Percentiles rank a stretch among this genome's conserved stretches.
These are phyloP conservation scores for Aschersonia sp. DNA, from an alignment of 2,329 filamentous ascomycete species.

Conservation along the genomic window DNA sequence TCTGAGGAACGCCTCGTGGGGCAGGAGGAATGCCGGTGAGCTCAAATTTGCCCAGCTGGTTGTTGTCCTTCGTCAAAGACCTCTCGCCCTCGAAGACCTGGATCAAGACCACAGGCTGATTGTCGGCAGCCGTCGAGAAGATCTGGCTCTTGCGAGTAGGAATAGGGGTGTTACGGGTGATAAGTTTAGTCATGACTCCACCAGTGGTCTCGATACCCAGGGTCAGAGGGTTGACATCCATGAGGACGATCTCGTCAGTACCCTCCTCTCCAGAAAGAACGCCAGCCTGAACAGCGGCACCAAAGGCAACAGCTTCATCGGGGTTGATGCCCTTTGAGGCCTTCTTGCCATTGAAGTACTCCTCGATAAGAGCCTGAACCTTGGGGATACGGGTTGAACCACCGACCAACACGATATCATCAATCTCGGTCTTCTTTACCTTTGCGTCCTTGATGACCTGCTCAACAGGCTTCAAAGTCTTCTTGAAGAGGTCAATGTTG, in stretches of 20 bases:
- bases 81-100: constrained; percentile 93
- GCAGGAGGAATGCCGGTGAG: constrained; percentile 90
- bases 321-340: constrained; percentile 99
- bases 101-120: constrained; percentile 90
- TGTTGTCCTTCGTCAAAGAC: constrained; percentile 92
- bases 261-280: constrained; percentile 80
- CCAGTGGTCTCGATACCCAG: constrained; percentile 96
- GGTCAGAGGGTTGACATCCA: constrained; percentile 94
- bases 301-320: constrained; percentile 96
- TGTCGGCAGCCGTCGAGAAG: constrained; percentile 92
- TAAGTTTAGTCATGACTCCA: constrained; percentile 95
- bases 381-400: constrained; percentile 99
- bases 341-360: constrained; percentile 92
- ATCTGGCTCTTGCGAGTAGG: constrained; percentile 96
- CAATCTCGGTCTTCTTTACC: constrained; percentile 86
- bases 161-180: constrained; percentile 86
- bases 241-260: constrained; percentile 70
- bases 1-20: constrained; percentile 91
- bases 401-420: constrained; percentile 96
- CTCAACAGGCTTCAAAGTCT: constrained; percentile 96
- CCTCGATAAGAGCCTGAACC: constrained; percentile 86
- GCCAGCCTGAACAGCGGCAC: constrained; percentile 94
- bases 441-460: constrained; percentile 98
- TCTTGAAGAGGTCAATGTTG: constrained; percentile 98
- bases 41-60: constrained; percentile 95